Conservation (phyloP, 2,329 filamentous ascomycete species). For the Magnaporthiopsis incrustans region DNA sequence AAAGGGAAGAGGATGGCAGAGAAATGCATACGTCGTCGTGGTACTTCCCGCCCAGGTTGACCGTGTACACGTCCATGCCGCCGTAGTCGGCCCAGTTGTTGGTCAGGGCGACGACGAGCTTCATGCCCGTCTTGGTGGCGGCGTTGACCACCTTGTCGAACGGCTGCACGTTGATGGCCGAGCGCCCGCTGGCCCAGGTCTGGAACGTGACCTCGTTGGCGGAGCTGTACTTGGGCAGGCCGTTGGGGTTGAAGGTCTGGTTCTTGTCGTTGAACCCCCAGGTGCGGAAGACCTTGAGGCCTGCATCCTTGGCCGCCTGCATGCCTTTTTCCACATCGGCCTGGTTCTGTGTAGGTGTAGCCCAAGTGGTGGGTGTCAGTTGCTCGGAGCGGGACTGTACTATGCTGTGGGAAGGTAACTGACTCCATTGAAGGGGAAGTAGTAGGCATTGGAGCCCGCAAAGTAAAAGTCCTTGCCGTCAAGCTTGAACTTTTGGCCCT, state of each 20-base stretch:
- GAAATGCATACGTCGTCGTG: constrained; percentile 5
- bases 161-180: constrained; percentile 7
- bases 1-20: too few species aligned
- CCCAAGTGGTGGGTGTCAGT: neutral
- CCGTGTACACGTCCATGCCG: constrained; percentile 15
- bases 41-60: constrained; percentile 6
- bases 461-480: constrained; percentile 49
- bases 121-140: constrained; percentile 8
- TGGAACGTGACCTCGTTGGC: constrained; percentile 6
- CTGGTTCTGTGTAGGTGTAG: constrained; percentile 28
- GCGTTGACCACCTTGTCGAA: constrained; percentile 10
- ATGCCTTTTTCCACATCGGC: constrained; percentile 46
- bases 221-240: constrained; percentile 2
- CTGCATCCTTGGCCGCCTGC: constrained; percentile 50
- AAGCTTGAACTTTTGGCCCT: constrained; percentile 42
- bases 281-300: constrained; percentile 7
- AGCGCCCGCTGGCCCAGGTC: neutral
- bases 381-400: neutral
- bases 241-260: neutral
- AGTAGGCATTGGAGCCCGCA: constrained; percentile 50
- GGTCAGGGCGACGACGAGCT: constrained; percentile 8
- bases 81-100: constrained; percentile 15
- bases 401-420: constrained; percentile 8
- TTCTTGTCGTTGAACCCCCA: constrained; percentile 12
- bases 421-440: constrained; percentile 46